phyloP scores from a whole-genome alignment of 495 filamentous ascomycete species.

The Lasiosphaeria miniovina region DNA sequence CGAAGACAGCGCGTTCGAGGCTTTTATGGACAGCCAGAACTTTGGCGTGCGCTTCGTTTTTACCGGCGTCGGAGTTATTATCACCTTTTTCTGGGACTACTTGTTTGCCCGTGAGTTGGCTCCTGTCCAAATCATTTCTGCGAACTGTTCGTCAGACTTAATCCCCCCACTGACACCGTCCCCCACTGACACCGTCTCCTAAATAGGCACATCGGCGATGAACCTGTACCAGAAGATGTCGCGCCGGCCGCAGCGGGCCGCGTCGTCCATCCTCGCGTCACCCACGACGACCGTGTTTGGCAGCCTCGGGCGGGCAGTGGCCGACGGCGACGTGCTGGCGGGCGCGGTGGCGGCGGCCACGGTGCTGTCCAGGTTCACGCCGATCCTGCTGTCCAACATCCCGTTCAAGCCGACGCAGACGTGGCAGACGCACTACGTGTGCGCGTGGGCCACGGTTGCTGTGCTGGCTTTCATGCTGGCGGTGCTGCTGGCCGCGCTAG shows the following conservation, averaged over 20 bases:
- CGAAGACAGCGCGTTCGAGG: slow-evolving; percentile 27
- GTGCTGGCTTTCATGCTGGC: slow-evolving; percentile 38
- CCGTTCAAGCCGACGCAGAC: slow-evolving; percentile 38
- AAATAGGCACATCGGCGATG: not conserved
- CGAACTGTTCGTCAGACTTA: not conserved
- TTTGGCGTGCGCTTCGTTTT: slow-evolving; percentile 46
- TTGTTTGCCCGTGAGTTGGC: slow-evolving; percentile 27
- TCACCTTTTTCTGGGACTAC: slow-evolving; percentile 38
- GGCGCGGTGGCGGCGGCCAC: slow-evolving; percentile 30
- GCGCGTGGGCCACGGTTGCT: slow-evolving; percentile 32
- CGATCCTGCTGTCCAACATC: slow-evolving; percentile 38
- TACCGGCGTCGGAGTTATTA: slow-evolving; percentile 35
- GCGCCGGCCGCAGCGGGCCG: slow-evolving; percentile 20
- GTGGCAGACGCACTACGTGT: slow-evolving; percentile 29
- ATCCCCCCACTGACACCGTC: not conserved
- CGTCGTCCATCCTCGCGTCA: slow-evolving; percentile 35
- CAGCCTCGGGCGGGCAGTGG: slow-evolving; percentile 34
- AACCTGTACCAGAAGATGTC: slow-evolving; percentile 10
- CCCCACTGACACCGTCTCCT: not conserved
- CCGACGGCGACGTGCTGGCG: slow-evolving; percentile 6
- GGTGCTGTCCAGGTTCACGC: slow-evolving; percentile 36
- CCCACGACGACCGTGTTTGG: slow-evolving; percentile 35
- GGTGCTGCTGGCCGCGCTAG: slow-evolving; percentile 29
- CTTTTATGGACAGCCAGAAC: slow-evolving; percentile 39
- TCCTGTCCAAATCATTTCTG: not conserved